Base-by-base conservation (phyloP, 768 basidiomycete genomes). In the Cantharellus anzutake region DNA sequence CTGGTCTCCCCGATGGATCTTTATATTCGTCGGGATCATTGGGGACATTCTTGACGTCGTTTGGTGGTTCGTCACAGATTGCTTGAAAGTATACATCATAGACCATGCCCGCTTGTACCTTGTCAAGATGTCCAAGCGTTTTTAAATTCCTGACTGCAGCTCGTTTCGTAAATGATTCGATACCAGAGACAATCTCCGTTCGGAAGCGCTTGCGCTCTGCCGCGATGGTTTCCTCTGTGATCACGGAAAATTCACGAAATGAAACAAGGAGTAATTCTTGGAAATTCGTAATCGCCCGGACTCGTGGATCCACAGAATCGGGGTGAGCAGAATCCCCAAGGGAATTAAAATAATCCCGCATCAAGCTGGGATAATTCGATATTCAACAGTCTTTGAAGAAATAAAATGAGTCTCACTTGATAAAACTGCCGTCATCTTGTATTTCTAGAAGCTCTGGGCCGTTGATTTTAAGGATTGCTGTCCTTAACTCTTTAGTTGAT, bases 391-490 rank as follows among this genome's bases (percentile, higher is more conserved):
- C 41, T 7, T 55, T 39, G 5, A 20, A 41, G 40, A 42, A 5
- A 58, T 39, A n/a, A 3, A 42, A 5, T 37, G 20, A 52, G 40
- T 68, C 80, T 56, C 67, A 92, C 91, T 87, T 88, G 70, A 98
- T 83, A 73, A 99, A 98, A 56, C 84, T 84, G 3, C 96, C 96
- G 64, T 99, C 96, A 68, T 99, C 96, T 64, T 96, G 92, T 29
- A 96, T 83, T 67, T 92, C 80, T 7, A 99, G 75, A 16, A 99
- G 73, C 61, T 86, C 81, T 63, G 94, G 89, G 1, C 93, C 92
- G 63, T 99, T 99, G 69, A 98, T 93, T 73, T 98, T 98, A 56
- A 99, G 78, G 44, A 98, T 94, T 11, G 96, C 96, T 87, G 68
- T 35, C 20, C 35, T 4, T 20, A n/a, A 59, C 51, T 14, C 37